Evolutionary conservation across 1,284 basidiomycete species (phyloP).

Genomic region (Rhizoctonia solani): DNA sequence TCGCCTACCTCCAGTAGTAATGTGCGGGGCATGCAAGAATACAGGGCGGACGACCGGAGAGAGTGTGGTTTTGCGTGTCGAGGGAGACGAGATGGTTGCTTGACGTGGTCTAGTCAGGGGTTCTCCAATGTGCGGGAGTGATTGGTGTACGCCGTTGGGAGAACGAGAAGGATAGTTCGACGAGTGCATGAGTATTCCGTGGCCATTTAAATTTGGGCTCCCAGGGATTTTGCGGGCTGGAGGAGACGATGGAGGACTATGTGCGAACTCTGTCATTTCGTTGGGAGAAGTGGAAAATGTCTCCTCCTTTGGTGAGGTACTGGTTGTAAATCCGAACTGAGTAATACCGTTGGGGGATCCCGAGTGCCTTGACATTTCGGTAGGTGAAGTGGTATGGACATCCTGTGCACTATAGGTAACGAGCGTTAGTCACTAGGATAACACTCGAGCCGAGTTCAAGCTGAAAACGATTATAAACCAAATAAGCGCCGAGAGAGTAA

Average conservation of each 20-base stretch:
- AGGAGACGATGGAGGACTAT: background rate
- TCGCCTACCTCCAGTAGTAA: background rate
- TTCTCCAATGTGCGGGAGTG: too few species aligned
- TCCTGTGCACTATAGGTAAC: too few species aligned
- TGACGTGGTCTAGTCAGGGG: background rate
- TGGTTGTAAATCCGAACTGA: background rate
- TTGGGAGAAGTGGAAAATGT: conserved; percentile 8
- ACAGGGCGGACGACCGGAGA: conserved; percentile 10
- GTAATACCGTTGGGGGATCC: background rate
- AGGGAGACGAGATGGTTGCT: background rate
- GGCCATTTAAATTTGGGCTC: background rate
- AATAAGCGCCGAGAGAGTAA: too few species aligned
- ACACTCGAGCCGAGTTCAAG: background rate
- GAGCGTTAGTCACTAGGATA: too few species aligned
- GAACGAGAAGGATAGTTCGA: background rate
- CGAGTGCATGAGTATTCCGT: background rate
- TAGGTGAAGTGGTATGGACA: conserved; percentile 7
- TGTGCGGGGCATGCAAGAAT: conserved; percentile 1
- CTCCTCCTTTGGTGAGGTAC: background rate
- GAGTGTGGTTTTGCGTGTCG: background rate
- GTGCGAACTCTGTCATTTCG: conserved; percentile 6
- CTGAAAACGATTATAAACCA: background rate
- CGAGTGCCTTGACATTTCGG: background rate
- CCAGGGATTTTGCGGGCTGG: too few species aligned
- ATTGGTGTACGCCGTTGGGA: background rate